Conservation (phyloP, 495 filamentous ascomycete genomes). For the Extremus antarcticus region DNA sequence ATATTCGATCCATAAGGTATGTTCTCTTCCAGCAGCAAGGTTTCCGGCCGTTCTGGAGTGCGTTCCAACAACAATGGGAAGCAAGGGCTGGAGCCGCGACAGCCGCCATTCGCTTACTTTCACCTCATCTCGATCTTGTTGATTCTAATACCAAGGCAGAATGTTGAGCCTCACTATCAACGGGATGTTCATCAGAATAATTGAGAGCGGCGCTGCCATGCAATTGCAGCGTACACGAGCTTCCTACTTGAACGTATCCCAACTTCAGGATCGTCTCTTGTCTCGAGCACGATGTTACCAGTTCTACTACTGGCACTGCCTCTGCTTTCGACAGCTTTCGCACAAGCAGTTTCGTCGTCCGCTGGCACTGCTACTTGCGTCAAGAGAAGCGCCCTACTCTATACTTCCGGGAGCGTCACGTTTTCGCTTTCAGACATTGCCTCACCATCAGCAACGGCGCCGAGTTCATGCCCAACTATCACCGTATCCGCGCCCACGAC, state of each 20-base stretch:
- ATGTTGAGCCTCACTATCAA: neutral
- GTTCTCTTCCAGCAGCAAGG: too few species aligned
- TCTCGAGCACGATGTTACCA: neutral
- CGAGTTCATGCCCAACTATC: too few species aligned
- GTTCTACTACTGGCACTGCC: neutral
- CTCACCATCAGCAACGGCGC: too few species aligned
- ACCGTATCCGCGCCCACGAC: neutral
- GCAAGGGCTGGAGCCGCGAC: neutral
- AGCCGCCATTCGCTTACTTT: neutral
- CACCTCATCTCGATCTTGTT: neutral
- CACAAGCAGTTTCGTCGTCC: neutral
- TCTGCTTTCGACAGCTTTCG: neutral
- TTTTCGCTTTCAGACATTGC: neutral
- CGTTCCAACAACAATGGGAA: neutral
- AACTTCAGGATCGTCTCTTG: too few species aligned
- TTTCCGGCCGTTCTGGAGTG: too few species aligned
- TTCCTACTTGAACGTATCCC: too few species aligned
- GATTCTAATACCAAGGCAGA: neutral
- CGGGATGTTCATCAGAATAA: too few species aligned
- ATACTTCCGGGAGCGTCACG: neutral
- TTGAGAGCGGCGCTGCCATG: neutral
- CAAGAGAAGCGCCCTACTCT: neutral
- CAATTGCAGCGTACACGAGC: neutral
- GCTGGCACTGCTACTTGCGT: neutral
- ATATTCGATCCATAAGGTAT: too few species aligned